These are phyloP conservation scores for Phytomonas serpens DNA, from an alignment of 208 protist species.

Conservation along the genomic window DNA sequence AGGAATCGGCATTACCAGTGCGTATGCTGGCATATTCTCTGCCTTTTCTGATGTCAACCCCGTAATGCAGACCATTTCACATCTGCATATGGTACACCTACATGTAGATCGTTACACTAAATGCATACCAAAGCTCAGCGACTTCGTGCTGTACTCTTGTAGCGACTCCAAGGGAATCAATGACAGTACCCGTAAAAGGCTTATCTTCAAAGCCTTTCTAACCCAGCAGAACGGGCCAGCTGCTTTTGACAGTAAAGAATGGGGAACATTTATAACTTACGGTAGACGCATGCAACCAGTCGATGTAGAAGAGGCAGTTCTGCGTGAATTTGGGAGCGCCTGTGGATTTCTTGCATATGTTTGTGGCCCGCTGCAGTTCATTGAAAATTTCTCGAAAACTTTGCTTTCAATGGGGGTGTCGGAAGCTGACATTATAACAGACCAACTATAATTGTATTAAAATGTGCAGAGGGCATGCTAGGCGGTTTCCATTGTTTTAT, in stretches of 20 bases:
- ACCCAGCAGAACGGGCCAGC: conserved; percentile 9
- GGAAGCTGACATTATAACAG: conserved; percentile 53
- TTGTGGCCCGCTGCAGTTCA: conserved; percentile 54
- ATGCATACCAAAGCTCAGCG: conserved; percentile 37
- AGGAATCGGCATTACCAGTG: conserved; percentile 57
- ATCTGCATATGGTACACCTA: conserved; percentile 64
- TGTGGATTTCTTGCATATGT: conserved; percentile 49
- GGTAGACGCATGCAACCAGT: conserved; percentile 20
- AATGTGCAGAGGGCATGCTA: neutral
- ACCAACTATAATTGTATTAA: conserved; percentile 22
- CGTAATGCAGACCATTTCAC: conserved; percentile 19
- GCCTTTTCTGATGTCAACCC: conserved; percentile 21
- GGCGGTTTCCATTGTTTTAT: neutral
- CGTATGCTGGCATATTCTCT: conserved; percentile 46
- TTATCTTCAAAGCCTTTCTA: conserved; percentile 27
- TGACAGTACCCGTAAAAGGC: neutral
- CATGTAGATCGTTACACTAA: conserved; percentile 47
- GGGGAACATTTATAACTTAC: conserved; percentile 19
- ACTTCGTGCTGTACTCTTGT: conserved; percentile 37
- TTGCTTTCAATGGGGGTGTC: conserved; percentile 41
- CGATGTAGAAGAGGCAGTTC: conserved; percentile 30
- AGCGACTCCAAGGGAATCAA: conserved; percentile 12
- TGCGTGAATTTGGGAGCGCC: conserved; percentile 25
- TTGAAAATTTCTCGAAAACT: conserved; percentile 24
- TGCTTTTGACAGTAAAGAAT: neutral